phyloP scores from a whole-genome alignment of 2,329 filamentous ascomycete genomes.

The Colletotrichum tanaceti region DNA sequence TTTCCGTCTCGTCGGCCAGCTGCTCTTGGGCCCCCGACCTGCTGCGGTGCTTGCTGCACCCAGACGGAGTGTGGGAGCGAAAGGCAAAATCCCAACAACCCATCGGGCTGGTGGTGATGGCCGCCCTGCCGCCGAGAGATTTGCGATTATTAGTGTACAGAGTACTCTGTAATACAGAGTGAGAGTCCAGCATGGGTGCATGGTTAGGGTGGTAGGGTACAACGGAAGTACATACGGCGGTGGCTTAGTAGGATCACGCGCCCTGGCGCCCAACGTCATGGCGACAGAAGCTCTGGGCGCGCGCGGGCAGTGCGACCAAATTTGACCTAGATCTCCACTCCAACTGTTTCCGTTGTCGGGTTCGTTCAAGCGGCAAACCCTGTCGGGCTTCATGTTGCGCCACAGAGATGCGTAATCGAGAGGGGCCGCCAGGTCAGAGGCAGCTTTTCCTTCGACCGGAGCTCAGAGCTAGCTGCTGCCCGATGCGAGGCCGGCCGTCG shows the following conservation, averaged over 20 bases:
- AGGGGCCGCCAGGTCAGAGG: constrained; percentile 16
- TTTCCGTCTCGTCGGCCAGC: constrained; percentile 14
- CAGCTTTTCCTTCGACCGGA: background rate
- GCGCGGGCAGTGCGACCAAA: constrained; percentile 15
- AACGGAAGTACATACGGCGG: too few relatives aligned
- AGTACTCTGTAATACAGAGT: too few relatives aligned
- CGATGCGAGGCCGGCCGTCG: background rate
- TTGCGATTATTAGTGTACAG: background rate
- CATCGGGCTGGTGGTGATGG: constrained; percentile 26
- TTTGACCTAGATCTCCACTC: too few relatives aligned
- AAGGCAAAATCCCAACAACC: background rate
- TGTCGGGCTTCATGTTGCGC: constrained; percentile 31
- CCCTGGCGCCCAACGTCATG: constrained; percentile 37
- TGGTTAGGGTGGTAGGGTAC: too few relatives aligned
- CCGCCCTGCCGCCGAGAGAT: background rate
- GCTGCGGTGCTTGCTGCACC: background rate
- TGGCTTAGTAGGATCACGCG: constrained; percentile 38
- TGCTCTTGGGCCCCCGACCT: constrained; percentile 13
- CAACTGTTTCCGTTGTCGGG: constrained; percentile 8
- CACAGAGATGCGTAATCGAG: constrained; percentile 38
- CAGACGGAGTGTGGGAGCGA: background rate
- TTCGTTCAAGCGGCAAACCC: constrained; percentile 20
- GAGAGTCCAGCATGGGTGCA: too few relatives aligned
- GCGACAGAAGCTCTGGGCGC: constrained; percentile 24
- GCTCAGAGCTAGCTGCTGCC: background rate